Percentiles rank a stretch among this genome's conserved stretches.
These are phyloP conservation scores for Lactifluus rugatus DNA, from an alignment of 768 basidiomycete species.

Conservation along the genomic window DNA sequence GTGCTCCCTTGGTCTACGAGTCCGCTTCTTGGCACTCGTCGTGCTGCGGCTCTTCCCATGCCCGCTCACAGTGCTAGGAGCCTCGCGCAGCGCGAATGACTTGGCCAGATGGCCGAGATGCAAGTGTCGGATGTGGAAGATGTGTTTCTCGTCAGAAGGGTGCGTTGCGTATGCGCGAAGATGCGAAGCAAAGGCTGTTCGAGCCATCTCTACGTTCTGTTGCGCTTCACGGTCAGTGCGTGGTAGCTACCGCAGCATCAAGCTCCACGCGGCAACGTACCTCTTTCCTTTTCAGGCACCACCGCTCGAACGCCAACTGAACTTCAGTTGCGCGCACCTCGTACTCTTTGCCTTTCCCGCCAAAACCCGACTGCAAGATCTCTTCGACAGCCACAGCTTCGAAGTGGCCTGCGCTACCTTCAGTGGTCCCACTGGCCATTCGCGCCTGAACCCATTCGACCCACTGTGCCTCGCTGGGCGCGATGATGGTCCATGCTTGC, in stretches of 20 bases:
- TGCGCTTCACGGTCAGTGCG: background rate
- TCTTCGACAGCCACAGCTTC: conserved; percentile 55
- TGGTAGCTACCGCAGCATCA: no score
- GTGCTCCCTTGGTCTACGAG: conserved; percentile 11
- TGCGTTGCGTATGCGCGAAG: conserved; percentile 97
- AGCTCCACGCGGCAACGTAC: conserved; percentile 31
- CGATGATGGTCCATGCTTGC: conserved; percentile 89
- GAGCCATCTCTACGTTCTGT: conserved; percentile 70
- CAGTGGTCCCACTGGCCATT: conserved; percentile 49
- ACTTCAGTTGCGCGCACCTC: conserved; percentile 92
- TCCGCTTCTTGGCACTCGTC: conserved; percentile 14
- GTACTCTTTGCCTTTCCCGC: conserved; percentile 70
- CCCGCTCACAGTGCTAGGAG: conserved; percentile 41
- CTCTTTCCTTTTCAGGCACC: conserved; percentile 68
- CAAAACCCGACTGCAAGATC: conserved; percentile 74
- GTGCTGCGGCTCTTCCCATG: conserved; percentile 13
- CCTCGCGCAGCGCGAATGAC: conserved; percentile 82
- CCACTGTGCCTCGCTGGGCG: conserved; percentile 84
- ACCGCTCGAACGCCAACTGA: conserved; percentile 88
- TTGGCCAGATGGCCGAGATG: conserved; percentile 94
- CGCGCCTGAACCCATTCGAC: conserved; percentile 79
- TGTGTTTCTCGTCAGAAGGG: conserved; percentile 88
- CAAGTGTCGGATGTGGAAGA: conserved; percentile 91
- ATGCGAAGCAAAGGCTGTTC: conserved; percentile 83
- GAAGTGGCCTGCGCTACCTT: conserved; percentile 39